A percentile compares a stretch with the other conserved stretches of the same genome.
phyloP scores from a whole-genome alignment of 345 rosid genomes.

The Lepidium didymum region DNA sequence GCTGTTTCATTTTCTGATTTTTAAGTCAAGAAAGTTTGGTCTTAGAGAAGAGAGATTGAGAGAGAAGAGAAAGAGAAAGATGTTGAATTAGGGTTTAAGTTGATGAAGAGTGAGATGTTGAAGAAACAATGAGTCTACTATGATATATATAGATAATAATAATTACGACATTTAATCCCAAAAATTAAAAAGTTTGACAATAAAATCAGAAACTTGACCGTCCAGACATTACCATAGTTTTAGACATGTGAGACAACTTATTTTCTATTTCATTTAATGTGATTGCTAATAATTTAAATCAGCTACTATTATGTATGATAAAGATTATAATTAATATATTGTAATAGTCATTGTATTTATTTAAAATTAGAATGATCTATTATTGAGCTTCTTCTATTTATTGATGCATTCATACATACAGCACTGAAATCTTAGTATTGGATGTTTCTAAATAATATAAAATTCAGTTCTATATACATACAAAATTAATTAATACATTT shows the following conservation, averaged over 20 bases:
- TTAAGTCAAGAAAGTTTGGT: background rate
- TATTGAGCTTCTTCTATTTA: constrained; percentile 9
- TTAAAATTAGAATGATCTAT: constrained; percentile 5
- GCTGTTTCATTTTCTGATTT: constrained; percentile 35
- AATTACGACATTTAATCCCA: background rate
- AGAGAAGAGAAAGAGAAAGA: background rate
- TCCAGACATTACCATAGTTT: constrained; percentile 13
- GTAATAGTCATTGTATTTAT: background rate
- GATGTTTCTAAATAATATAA: background rate
- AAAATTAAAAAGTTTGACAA: background rate
- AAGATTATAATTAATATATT: background rate
- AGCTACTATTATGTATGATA: constrained; percentile 21
- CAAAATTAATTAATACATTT: background rate
- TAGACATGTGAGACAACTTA: constrained; percentile 25
- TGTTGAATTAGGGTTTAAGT: constrained; percentile 15
- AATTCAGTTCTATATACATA: background rate
- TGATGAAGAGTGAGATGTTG: constrained; percentile 20
- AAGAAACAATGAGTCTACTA: constrained; percentile 18
- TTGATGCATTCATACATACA: constrained; percentile 14
- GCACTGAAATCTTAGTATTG: constrained; percentile 15
- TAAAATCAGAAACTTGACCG: constrained; percentile 18
- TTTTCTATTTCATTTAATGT: constrained; percentile 4
- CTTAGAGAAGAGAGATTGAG: constrained; percentile 1
- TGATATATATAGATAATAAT: constrained; percentile 19
- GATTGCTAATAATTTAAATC: constrained; percentile 5